Percentiles rank a stretch among this genome's conserved stretches.
Conservation (phyloP, 139 green algal species). For the Auxenochlorella protothecoides region DNA sequence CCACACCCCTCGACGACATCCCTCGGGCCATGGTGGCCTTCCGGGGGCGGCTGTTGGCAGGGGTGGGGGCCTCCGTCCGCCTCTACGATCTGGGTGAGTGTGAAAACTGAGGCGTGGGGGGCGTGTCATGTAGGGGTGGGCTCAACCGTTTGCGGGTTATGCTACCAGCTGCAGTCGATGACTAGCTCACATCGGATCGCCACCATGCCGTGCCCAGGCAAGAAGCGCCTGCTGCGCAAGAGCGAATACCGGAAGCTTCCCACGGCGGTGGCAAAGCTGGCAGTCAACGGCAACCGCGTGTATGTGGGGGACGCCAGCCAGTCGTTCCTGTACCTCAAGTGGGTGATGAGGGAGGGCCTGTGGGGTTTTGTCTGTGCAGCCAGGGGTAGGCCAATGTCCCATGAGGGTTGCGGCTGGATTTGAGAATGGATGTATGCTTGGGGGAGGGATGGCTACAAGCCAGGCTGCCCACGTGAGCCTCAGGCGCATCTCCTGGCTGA, state of each 20-base stretch:
- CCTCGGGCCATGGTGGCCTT: conserved; percentile 71
- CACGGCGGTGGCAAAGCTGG: conserved; percentile 58
- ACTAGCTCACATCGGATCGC: too few species aligned
- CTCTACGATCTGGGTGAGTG: conserved; percentile 77
- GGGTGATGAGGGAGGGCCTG: not conserved
- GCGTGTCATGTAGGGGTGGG: not conserved
- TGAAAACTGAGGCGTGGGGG: too few species aligned
- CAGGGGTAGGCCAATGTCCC: too few species aligned
- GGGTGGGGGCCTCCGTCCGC: conserved; percentile 71
- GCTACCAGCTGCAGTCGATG: too few species aligned
- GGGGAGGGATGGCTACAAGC: too few species aligned
- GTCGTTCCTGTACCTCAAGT: conserved; percentile 69
- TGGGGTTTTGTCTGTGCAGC: too few species aligned
- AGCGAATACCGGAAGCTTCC: conserved; percentile 81
- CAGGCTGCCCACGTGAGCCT: too few species aligned
- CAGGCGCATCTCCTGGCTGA: too few species aligned
- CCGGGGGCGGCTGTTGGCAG: conserved; percentile 82
- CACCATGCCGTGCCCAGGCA: conserved; percentile 26
- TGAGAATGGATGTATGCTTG: not conserved
- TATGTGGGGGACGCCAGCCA: conserved; percentile 79
- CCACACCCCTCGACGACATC: conserved; percentile 63
- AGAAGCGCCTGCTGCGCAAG: conserved; percentile 96
- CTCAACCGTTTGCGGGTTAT: too few species aligned
- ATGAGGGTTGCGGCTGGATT: conserved; percentile 7
- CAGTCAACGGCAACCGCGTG: conserved; percentile 62